Evolutionary conservation across 2,329 filamentous ascomycete species (phyloP).

Genomic region (Rutstroemia sp.): DNA sequence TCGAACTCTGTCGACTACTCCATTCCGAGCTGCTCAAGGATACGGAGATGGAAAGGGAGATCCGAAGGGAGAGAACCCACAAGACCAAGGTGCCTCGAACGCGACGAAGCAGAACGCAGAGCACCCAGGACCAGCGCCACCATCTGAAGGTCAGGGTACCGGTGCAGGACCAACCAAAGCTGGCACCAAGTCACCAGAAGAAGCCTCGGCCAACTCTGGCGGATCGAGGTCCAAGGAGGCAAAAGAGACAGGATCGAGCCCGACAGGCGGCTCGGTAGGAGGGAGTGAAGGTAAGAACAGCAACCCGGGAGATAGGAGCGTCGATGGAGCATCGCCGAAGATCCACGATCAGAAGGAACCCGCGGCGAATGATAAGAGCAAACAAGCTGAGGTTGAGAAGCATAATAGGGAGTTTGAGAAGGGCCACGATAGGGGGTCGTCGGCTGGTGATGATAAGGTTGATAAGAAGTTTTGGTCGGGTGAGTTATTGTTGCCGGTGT

Average conservation of each 20-base stretch:
- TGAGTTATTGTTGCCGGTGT: conserved; percentile 4
- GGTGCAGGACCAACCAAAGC: conserved; percentile 32
- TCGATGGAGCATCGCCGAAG: conserved; percentile 12
- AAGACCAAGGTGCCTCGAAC: conserved; percentile 31
- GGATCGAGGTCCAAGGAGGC: conserved; percentile 35
- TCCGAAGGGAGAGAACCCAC: conserved; percentile 32
- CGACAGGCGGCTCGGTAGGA: conserved; percentile 23
- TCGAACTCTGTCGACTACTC: conserved; percentile 17
- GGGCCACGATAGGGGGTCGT: conserved; percentile 41
- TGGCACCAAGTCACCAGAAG: conserved; percentile 21
- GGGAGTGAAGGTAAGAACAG: conserved; percentile 21
- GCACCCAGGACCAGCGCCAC: conserved; percentile 37
- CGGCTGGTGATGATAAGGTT: conserved; percentile 42
- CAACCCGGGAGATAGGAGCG: neutral
- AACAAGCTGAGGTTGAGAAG: conserved; percentile 48
- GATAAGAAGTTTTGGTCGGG: conserved; percentile 47
- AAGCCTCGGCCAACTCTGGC: conserved; percentile 33
- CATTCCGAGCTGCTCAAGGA: conserved; percentile 23
- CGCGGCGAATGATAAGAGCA: conserved; percentile 31
- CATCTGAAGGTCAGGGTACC: conserved; percentile 34
- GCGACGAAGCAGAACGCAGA: conserved; percentile 31
- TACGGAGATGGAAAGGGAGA: conserved; percentile 37
- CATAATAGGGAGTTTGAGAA: conserved; percentile 52
- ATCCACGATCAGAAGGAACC: conserved; percentile 18
- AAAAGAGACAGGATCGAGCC: conserved; percentile 31